phyloP scores from a whole-genome alignment of 2,329 filamentous ascomycete species.

The Apiospora kogelbergensis region DNA sequence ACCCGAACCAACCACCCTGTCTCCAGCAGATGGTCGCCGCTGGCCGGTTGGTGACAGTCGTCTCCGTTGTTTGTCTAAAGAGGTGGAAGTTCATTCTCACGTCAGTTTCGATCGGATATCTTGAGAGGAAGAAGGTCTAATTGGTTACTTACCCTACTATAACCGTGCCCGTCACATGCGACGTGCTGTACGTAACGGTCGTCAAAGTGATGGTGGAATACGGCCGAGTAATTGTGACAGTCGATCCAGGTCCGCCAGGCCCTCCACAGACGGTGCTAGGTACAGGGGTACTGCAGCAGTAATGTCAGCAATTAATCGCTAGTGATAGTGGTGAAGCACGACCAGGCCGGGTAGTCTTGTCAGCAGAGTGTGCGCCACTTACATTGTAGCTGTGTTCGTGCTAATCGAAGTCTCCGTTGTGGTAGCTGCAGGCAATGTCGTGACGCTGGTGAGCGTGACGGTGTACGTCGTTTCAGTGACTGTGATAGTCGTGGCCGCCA shows the following conservation, averaged over 20 bases:
- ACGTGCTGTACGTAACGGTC: conserved; percentile 35
- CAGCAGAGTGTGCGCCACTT: conserved; percentile 13
- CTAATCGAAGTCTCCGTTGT: conserved; percentile 34
- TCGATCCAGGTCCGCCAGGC: conserved; percentile 21
- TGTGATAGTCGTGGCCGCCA: conserved; percentile 35
- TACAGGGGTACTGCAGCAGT: conserved; percentile 29
- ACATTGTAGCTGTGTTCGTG: conserved; percentile 33
- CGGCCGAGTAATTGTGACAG: conserved; percentile 31
- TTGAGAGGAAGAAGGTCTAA: neutral
- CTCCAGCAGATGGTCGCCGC: conserved; percentile 37
- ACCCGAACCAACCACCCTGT: conserved; percentile 33
- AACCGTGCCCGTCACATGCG: conserved; percentile 33
- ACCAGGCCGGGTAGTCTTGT: neutral
- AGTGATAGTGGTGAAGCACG: neutral
- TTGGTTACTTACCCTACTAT: conserved; percentile 33
- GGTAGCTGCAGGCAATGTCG: conserved; percentile 31
- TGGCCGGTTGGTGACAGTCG: conserved; percentile 31
- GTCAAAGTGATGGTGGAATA: conserved; percentile 33
- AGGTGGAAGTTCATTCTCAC: neutral
- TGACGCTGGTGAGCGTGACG: conserved; percentile 27
- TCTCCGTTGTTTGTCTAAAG: conserved; percentile 32
- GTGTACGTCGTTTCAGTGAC: conserved; percentile 36
- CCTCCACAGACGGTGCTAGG: conserved; percentile 34
- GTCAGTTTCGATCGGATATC: neutral
- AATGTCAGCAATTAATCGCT: too few relatives aligned